Conservation (phyloP, 805 yeast genomes). For the Starmera pachycereana region DNA sequence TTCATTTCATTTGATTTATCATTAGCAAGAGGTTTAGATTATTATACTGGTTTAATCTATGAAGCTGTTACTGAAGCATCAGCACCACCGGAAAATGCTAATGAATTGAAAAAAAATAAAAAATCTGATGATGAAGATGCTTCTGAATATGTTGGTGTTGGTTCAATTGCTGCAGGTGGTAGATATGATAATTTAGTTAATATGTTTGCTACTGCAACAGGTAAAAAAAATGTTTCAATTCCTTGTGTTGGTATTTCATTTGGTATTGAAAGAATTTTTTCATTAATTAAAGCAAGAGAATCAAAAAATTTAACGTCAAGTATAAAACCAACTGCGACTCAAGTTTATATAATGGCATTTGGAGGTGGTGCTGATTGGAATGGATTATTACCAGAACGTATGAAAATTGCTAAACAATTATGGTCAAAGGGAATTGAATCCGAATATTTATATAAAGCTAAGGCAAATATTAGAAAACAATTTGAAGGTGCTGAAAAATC, state of each 20-base stretch:
- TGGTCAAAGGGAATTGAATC: constrained; percentile 88
- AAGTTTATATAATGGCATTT: constrained; percentile 93
- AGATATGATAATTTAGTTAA: constrained; percentile 95
- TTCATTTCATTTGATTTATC: constrained; percentile 83
- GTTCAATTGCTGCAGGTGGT: constrained; percentile 98
- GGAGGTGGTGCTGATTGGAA: constrained; percentile 98
- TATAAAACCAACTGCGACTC: constrained; percentile 79
- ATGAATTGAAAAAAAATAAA: constrained; percentile 44
- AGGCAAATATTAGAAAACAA: constrained; percentile 92
- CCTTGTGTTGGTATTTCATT: constrained; percentile 98
- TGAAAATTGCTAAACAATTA: constrained; percentile 69
- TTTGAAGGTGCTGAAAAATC: constrained; percentile 95
- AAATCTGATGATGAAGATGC: constrained; percentile 61
- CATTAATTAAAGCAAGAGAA: constrained; percentile 72
- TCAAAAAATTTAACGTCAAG: constrained; percentile 39
- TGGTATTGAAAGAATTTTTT: constrained; percentile 92
- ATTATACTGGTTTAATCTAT: constrained; percentile 93
- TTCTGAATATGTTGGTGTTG: constrained; percentile 94
- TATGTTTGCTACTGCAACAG: constrained; percentile 81
- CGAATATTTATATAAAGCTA: constrained; percentile 85
- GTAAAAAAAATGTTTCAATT: constrained; percentile 67
- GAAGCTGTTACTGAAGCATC: constrained; percentile 94
- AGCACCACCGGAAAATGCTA: constrained; percentile 86
- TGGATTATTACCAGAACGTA: constrained; percentile 87
- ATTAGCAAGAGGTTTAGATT: constrained; percentile 94